Conservation (phyloP, 805 yeast genomes). For the Cyberlindnera suaveolens region DNA sequence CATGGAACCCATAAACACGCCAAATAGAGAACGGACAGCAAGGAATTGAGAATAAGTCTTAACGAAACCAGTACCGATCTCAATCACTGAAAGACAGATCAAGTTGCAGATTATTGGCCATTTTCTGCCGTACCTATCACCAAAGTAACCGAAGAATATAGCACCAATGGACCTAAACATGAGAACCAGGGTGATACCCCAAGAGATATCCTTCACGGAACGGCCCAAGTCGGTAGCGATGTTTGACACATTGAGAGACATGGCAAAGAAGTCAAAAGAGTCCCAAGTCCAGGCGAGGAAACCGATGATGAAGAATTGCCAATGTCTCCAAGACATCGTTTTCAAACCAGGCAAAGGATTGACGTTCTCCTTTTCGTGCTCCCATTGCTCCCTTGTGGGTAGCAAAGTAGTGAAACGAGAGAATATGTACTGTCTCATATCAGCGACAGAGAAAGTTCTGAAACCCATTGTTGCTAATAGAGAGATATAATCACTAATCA, state of each 20-base stretch:
- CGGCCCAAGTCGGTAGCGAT: slow-evolving; percentile 41
- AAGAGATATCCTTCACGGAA: slow-evolving; percentile 46
- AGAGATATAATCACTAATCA: no score
- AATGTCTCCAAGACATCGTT: slow-evolving; percentile 40
- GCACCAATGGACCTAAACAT: slow-evolving; percentile 69
- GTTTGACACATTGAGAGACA: slow-evolving; percentile 42
- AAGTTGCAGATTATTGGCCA: slow-evolving; percentile 48
- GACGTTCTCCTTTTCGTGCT: slow-evolving; percentile 31
- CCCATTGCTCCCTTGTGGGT: slow-evolving; percentile 37
- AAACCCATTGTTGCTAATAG: slow-evolving; percentile 6
- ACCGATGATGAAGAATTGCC: slow-evolving; percentile 50
- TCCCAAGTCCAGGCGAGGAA: slow-evolving; percentile 61
- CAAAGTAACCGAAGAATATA: slow-evolving; percentile 47
- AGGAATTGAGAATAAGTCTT: slow-evolving; percentile 49
- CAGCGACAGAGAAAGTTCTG: slow-evolving; percentile 6
- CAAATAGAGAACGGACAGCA: slow-evolving; percentile 60
- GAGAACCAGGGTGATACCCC: slow-evolving; percentile 55
- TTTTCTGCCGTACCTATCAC: slow-evolving; percentile 58
- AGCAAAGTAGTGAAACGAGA: slow-evolving; percentile 47
- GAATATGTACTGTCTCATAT: slow-evolving; percentile 9
- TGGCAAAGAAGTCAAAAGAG: slow-evolving; percentile 58
- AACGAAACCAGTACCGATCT: slow-evolving; percentile 60
- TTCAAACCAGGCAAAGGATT: slow-evolving; percentile 61
- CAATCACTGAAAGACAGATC: slow-evolving; percentile 41
- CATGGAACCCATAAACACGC: slow-evolving; percentile 47